Evolutionary conservation across 768 basidiomycete species (phyloP).

Genomic region (Pisolithus sp.): DNA sequence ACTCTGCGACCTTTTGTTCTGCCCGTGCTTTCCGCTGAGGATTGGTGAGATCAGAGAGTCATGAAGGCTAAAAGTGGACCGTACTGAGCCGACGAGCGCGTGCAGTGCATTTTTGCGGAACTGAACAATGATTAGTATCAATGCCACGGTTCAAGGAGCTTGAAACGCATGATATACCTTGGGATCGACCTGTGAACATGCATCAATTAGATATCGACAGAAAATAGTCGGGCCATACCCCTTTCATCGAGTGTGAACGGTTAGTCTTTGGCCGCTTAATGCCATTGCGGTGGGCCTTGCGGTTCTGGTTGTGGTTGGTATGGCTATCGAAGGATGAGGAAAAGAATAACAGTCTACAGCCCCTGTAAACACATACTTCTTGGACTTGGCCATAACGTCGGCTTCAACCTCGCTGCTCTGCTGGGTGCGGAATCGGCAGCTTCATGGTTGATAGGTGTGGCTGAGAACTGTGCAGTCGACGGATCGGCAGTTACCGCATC

Average conservation of each 20-base stretch:
- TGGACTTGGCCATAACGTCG: constrained; percentile 88
- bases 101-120: constrained; percentile 79
- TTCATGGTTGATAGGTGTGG: constrained; percentile 19
- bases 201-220: background rate
- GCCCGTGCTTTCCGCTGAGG: constrained; percentile 59
- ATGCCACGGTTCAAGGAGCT: background rate
- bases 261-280: constrained; percentile 78
- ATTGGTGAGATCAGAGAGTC: background rate
- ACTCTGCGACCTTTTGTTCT: constrained; percentile 49
- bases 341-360: constrained; percentile 1
- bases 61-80: constrained; percentile 20
- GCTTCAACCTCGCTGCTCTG: constrained; percentile 9
- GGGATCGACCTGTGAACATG: constrained; percentile 56
- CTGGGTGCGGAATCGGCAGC: background rate
- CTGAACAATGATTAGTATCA: constrained; percentile 31
- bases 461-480: constrained; percentile 30
- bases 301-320: constrained; percentile 93
- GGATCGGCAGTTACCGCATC: constrained; percentile 17
- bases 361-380: constrained; percentile 60
- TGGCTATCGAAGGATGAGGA: constrained; percentile 43
- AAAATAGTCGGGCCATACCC: constrained; percentile 55
- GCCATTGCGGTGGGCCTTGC: constrained; percentile 97
- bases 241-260: constrained; percentile 77
- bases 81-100: constrained; percentile 69
- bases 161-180: constrained; percentile 46